Percentiles rank a stretch among this genome's conserved stretches.
phyloP scores from a whole-genome alignment of 2,329 filamentous ascomycete species.

The Aspergillus aculeatinus region DNA sequence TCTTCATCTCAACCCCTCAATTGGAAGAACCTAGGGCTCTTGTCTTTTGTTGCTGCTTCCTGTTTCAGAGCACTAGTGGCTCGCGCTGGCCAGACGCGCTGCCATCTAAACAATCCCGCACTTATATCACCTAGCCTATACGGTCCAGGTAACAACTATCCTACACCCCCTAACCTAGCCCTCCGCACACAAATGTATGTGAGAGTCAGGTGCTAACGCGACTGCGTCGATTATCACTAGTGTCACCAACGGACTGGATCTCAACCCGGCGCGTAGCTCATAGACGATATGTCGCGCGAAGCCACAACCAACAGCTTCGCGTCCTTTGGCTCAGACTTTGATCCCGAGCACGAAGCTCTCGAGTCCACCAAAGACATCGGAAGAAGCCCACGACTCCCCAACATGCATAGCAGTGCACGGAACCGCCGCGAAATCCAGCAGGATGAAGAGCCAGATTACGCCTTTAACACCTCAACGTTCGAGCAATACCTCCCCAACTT shows the following conservation, averaged over 20 bases:
- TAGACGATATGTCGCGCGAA: conserved; percentile 23
- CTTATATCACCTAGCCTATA: not conserved
- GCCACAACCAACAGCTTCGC: conserved; percentile 30
- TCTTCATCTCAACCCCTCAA: not conserved
- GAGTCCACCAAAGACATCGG: conserved; percentile 40
- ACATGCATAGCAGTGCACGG: conserved; percentile 21
- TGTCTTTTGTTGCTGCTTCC: conserved; percentile 4
- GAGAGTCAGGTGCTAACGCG: not conserved
- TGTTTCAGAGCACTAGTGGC: not conserved
- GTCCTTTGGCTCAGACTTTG: conserved; percentile 40
- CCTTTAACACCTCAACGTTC: conserved; percentile 48
- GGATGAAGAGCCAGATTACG: conserved; percentile 43
- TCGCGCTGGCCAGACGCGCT: conserved; percentile 18
- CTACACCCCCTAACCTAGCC: not conserved
- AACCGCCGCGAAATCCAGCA: conserved; percentile 17
- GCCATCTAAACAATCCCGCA: conserved; percentile 11
- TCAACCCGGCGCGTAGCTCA: conserved; percentile 8
- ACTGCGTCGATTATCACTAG: not conserved
- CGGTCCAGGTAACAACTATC: not conserved
- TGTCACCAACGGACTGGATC: not conserved
- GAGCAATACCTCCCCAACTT: conserved; percentile 51
- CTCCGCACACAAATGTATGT: not conserved
- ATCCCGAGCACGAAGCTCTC: conserved; percentile 44
- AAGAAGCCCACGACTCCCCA: conserved; percentile 27
- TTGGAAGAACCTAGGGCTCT: not conserved